phyloP scores from a whole-genome alignment of 2,329 filamentous ascomycete species.

The Phoma herbarum region DNA sequence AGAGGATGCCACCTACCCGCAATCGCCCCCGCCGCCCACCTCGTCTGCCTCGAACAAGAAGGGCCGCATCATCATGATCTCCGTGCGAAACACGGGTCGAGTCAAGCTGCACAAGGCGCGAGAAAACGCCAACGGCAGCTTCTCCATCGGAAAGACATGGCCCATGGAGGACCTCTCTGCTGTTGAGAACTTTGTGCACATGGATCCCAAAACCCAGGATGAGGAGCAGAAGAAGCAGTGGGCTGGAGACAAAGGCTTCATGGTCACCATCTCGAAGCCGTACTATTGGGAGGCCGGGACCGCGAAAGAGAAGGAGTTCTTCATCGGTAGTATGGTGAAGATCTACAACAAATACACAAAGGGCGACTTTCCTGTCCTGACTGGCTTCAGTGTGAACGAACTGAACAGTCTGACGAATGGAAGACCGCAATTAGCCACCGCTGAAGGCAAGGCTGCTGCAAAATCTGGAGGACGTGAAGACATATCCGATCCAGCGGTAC shows the following conservation, averaged over 20 bases:
- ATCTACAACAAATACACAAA: constrained; percentile 94
- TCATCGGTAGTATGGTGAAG: constrained; percentile 94
- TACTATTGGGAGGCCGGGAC: constrained; percentile 98
- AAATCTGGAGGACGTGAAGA: constrained; percentile 18
- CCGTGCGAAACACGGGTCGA: constrained; percentile 88
- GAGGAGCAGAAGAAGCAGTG: constrained; percentile 73
- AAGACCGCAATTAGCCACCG: constrained; percentile 43
- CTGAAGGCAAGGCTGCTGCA: constrained; percentile 37
- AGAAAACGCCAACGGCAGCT: constrained; percentile 91
- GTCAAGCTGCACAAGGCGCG: constrained; percentile 97
- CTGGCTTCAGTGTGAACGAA: constrained; percentile 84
- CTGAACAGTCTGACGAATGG: constrained; percentile 75
- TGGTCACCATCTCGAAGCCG: constrained; percentile 87
- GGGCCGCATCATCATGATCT: constrained; percentile 87
- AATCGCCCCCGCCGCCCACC: constrained; percentile 82
- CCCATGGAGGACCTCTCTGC: constrained; percentile 86
- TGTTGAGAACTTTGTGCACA: constrained; percentile 81
- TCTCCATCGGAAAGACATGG: constrained; percentile 99
- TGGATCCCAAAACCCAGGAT: constrained; percentile 65
- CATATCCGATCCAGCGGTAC: constrained; percentile 22
- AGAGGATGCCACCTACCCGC: constrained; percentile 85
- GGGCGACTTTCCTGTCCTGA: constrained; percentile 73
- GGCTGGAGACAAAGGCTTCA: constrained; percentile 85
- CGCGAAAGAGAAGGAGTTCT: constrained; percentile 97
- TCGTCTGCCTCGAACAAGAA: constrained; percentile 81